These are phyloP conservation scores for Gastrolobium bilobum DNA, from an alignment of 306 rosid species.

Conservation along the genomic window DNA sequence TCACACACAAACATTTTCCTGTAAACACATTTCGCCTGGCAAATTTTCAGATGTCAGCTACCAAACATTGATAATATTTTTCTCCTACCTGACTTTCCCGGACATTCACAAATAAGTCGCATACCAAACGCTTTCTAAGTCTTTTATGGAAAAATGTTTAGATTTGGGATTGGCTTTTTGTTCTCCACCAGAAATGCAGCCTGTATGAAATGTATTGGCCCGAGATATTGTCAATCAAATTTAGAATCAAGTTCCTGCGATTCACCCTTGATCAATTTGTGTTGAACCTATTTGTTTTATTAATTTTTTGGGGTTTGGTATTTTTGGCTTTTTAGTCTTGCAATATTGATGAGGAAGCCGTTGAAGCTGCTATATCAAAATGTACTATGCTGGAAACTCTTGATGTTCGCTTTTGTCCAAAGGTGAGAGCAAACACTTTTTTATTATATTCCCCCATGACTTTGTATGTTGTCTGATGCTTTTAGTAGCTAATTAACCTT, in stretches of 20 bases:
- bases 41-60: too few relatives aligned
- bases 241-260: neutral
- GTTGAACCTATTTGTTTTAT: neutral
- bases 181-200: neutral
- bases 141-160: neutral
- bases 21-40: too few relatives aligned
- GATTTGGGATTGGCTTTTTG: neutral
- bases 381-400: conserved; percentile 84
- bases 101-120: too few relatives aligned
- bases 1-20: too few relatives aligned
- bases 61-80: too few relatives aligned
- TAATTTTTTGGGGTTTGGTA: neutral
- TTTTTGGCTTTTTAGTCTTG: conserved; percentile 69
- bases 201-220: conserved; percentile 8
- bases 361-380: conserved; percentile 79
- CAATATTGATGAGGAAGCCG: conserved; percentile 77
- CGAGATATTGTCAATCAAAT: neutral
- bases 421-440: conserved; percentile 58
- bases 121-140: too few relatives aligned
- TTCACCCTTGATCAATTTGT: neutral
- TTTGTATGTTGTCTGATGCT: conserved; percentile 1
- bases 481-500: neutral
- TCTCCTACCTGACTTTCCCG: too few relatives aligned
- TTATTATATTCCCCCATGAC: neutral
- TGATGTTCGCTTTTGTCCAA: conserved; percentile 87